Conservation (phyloP, 163 green algal genomes). For the Scenedesmus sp. region DNA sequence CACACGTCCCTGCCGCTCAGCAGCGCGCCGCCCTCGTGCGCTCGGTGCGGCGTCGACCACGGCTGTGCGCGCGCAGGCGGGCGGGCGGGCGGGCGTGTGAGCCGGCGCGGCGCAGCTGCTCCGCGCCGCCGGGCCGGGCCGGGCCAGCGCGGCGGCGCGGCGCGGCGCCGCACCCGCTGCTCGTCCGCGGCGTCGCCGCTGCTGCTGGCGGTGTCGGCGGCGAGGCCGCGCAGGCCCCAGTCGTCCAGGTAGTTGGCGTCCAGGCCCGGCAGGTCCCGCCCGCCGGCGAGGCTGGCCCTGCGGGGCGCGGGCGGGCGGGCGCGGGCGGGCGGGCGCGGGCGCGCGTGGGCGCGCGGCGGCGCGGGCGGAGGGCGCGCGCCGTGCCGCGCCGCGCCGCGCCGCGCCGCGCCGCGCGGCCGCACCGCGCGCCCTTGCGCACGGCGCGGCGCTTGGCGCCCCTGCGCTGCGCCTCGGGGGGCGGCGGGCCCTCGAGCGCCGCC, state of each 20-base stretch:
- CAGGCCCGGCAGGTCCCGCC: neutral
- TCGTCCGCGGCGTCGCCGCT: slow-evolving; percentile 3
- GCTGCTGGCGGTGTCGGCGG: neutral
- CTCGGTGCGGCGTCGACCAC: neutral
- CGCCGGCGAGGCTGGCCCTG: slow-evolving; percentile 1
- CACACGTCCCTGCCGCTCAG: slow-evolving; percentile 12
- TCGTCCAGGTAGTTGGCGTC: slow-evolving; percentile 31
- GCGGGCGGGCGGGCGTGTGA: too few relatives aligned
- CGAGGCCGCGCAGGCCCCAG: slow-evolving; percentile 19
- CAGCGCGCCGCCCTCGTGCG: neutral
- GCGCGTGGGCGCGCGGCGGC: neutral
- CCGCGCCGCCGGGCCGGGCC: neutral
- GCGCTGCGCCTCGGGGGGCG: neutral
- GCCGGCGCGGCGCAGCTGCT: too few relatives aligned
- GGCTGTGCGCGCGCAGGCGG: neutral
- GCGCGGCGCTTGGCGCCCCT: slow-evolving; percentile 5
- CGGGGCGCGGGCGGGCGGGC: too few relatives aligned
- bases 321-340: neutral
- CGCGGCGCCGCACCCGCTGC: slow-evolving; percentile 25
- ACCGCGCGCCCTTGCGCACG: slow-evolving; percentile 33
- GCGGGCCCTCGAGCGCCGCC: slow-evolving; percentile 12
- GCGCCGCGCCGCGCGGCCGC: neutral
- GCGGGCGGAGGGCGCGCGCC: neutral
- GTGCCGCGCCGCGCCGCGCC: too few relatives aligned
- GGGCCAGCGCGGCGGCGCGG: too few relatives aligned